A percentile compares a stretch with the other conserved stretches of the same genome.
Conservation (phyloP, 2,329 filamentous ascomycete genomes). For the Periconia digitata region DNA sequence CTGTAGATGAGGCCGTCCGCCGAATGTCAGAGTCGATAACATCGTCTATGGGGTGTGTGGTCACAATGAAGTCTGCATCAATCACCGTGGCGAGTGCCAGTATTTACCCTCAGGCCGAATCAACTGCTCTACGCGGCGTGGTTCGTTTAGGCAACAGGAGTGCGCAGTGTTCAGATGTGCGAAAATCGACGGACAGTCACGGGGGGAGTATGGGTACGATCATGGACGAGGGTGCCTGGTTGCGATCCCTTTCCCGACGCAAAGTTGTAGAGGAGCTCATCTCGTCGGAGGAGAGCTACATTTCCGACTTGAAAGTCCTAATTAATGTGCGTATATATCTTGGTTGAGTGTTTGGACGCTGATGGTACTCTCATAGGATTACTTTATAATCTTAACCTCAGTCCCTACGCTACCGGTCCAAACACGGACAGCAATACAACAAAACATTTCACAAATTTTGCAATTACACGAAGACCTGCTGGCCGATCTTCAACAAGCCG, state of each 20-base stretch:
- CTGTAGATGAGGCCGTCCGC: constrained; percentile 29
- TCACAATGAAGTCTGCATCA: constrained; percentile 78
- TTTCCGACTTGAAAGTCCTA: constrained; percentile 82
- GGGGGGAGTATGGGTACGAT: constrained; percentile 47
- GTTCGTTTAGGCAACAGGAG: constrained; percentile 61
- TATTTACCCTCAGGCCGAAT: constrained; percentile 60
- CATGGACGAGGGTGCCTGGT: constrained; percentile 69
- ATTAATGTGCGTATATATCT: constrained; percentile 66
- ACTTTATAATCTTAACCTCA: constrained; percentile 65
- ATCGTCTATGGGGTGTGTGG: constrained; percentile 77
- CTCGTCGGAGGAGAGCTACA: constrained; percentile 82
- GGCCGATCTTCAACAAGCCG: constrained; percentile 67
- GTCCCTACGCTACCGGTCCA: constrained; percentile 65
- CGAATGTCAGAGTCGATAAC: constrained; percentile 60
- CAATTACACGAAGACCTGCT: constrained; percentile 82
- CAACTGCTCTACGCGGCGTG: constrained; percentile 63
- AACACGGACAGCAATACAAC: constrained; percentile 72
- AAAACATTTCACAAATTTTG: constrained; percentile 77
- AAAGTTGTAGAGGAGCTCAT: constrained; percentile 84
- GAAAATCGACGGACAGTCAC: constrained; percentile 62
- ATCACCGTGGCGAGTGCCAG: constrained; percentile 75
- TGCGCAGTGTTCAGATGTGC: constrained; percentile 61
- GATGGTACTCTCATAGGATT: constrained; percentile 34
- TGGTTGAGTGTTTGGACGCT: background rate
- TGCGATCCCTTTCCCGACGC: constrained; percentile 73